A percentile compares a stretch with the other conserved stretches of the same genome.
Evolutionary conservation across 306 rosid genomes (phyloP).

Genomic region (Albizia julibrissin): DNA sequence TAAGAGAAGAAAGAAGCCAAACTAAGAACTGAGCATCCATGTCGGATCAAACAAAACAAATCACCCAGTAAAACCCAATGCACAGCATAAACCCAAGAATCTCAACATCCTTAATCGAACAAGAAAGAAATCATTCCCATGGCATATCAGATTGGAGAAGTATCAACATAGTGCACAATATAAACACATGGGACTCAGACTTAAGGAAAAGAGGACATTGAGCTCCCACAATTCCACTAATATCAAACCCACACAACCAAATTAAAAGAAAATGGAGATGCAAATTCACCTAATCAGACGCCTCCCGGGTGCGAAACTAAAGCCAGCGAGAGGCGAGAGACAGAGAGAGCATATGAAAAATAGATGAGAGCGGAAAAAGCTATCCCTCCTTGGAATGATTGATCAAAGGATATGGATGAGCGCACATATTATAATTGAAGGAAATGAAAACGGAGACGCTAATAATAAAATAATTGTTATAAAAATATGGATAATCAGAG

Average conservation of each 20-base stretch:
- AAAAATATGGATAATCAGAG: too few relatives aligned
- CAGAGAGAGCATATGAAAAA: conserved; percentile 11
- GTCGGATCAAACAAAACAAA: conserved; percentile 27
- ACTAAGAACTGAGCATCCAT: neutral
- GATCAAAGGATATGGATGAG: conserved; percentile 27
- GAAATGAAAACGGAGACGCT: neutral
- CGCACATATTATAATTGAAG: neutral
- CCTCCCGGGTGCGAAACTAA: conserved; percentile 3
- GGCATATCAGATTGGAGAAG: conserved; percentile 25
- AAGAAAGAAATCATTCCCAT: conserved; percentile 30
- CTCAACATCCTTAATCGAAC: conserved; percentile 37
- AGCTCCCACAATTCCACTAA: conserved; percentile 20
- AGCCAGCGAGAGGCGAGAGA: conserved; percentile 24
- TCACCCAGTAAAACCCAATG: conserved; percentile 47
- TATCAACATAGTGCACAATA: neutral
- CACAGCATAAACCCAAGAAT: conserved; percentile 32
- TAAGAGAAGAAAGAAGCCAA: conserved; percentile 28
- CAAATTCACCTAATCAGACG: conserved; percentile 44
- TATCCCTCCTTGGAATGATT: conserved; percentile 59
- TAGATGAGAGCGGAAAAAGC: conserved; percentile 26
- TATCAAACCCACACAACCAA: neutral
- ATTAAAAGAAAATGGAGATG: conserved; percentile 28
- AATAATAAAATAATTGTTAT: conserved; percentile 22
- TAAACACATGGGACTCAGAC: neutral
- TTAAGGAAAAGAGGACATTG: conserved; percentile 19